A percentile compares a stretch with the other conserved stretches of the same genome.
Conservation (phyloP, 2,329 filamentous ascomycete species). For the Colletotrichum tanaceti region DNA sequence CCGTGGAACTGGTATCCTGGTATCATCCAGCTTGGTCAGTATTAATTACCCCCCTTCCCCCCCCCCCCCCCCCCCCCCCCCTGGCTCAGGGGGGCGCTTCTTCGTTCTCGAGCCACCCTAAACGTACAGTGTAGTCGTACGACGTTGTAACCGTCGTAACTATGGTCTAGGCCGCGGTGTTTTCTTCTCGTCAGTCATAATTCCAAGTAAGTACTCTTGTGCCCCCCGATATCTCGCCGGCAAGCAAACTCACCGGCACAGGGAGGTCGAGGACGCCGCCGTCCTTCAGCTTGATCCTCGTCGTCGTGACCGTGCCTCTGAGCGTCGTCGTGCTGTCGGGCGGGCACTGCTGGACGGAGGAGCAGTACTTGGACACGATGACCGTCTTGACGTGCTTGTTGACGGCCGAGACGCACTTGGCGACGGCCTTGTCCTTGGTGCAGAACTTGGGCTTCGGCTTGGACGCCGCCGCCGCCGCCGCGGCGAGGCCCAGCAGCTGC, state of each 20-base stretch:
- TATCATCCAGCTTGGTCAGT: too few species aligned
- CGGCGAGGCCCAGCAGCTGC: too few species aligned
- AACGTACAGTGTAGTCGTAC: too few species aligned
- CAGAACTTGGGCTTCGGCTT: not conserved
- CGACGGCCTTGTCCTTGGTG: conserved; percentile 11
- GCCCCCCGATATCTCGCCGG: too few species aligned
- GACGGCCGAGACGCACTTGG: conserved; percentile 15
- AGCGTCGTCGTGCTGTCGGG: not conserved
- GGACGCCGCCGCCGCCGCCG: too few species aligned
- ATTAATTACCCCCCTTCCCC: too few species aligned
- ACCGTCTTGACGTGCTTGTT: conserved; percentile 4
- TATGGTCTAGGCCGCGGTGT: not conserved
- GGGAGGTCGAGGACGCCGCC: not conserved
- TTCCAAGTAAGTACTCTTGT: too few species aligned
- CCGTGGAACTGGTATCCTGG: too few species aligned
- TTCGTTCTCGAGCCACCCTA: too few species aligned
- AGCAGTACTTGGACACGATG: conserved; percentile 10
- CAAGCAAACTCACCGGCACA: not conserved
- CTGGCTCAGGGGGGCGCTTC: too few species aligned
- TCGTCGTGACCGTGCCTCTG: not conserved
- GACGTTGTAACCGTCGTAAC: too few species aligned
- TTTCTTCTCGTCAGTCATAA: not conserved
- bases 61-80: too few species aligned
- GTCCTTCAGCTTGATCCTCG: conserved; percentile 1
- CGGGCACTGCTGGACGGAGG: conserved; percentile 6